These are phyloP conservation scores for Leucogyrophana mollusca DNA, from an alignment of 768 basidiomycete genomes.

Conservation along the genomic window DNA sequence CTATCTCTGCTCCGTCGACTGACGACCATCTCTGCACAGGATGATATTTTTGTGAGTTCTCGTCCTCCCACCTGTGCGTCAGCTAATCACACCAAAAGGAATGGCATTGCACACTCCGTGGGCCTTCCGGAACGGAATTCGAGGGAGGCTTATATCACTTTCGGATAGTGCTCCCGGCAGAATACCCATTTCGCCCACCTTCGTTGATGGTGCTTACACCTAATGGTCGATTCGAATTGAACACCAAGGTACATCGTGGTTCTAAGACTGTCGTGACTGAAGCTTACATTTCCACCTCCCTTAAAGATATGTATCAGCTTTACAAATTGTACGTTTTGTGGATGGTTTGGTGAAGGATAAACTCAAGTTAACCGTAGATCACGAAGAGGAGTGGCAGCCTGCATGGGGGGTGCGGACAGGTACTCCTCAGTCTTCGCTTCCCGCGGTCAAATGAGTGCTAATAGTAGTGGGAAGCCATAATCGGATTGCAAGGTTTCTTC, in stretches of 20 bases:
- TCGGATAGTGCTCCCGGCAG: slow-evolving; percentile 84
- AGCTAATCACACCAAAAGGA: slow-evolving; percentile 42
- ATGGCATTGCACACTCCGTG: slow-evolving; percentile 98
- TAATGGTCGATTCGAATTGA: slow-evolving; percentile 94
- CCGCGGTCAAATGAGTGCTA: slow-evolving; percentile 8
- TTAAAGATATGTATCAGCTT: slow-evolving; percentile 88
- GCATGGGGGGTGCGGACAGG: slow-evolving; percentile 98
- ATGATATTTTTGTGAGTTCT: slow-evolving; percentile 81
- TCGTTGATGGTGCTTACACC: slow-evolving; percentile 96
- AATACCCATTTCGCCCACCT: slow-evolving; percentile 96
- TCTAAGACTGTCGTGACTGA: background rate
- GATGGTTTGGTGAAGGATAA: slow-evolving; percentile 22
- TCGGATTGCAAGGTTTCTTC: slow-evolving; percentile 88
- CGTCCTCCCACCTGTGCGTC: slow-evolving; percentile 1
- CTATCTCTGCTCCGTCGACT: slow-evolving; percentile 8
- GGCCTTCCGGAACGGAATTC: slow-evolving; percentile 84
- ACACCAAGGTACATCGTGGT: slow-evolving; percentile 74
- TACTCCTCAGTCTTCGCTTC: slow-evolving; percentile 29
- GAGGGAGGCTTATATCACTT: slow-evolving; percentile 97
- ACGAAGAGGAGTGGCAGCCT: slow-evolving; percentile 97
- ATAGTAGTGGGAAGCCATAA: slow-evolving; percentile 57
- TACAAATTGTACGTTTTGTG: slow-evolving; percentile 69
- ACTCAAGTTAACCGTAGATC: slow-evolving; percentile 52
- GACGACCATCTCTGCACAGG: slow-evolving; percentile 39
- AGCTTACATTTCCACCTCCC: slow-evolving; percentile 8